Conservation (phyloP, 106 monocot species). For the Dendrobium catenatum region DNA sequence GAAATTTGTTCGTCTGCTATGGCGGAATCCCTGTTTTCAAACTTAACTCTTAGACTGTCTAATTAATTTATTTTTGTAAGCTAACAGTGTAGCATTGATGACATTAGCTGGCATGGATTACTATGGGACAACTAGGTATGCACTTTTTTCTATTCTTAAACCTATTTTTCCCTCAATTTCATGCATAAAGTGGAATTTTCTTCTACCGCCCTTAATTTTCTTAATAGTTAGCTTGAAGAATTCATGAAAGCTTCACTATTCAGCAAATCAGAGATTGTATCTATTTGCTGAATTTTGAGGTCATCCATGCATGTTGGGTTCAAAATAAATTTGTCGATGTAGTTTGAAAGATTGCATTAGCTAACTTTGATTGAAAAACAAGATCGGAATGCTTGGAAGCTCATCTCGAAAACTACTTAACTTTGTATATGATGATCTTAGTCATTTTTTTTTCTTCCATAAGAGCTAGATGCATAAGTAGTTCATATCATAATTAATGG, state of each 20-base stretch:
- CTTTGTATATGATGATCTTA: not conserved
- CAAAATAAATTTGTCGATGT: not conserved
- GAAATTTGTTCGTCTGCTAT: not conserved
- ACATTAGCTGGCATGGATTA: slow-evolving; percentile 68
- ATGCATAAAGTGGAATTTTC: not conserved
- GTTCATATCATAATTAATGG: not conserved
- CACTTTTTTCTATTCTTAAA: not conserved
- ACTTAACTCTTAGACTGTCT: not conserved
- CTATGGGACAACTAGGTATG: slow-evolving; percentile 77
- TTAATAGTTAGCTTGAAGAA: not conserved
- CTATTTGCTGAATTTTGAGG: not conserved
- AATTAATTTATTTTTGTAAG: not conserved
- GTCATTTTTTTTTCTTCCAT: not conserved
- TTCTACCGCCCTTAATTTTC: not conserved
- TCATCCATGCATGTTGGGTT: not conserved
- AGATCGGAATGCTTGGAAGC: not conserved
- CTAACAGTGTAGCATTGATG: slow-evolving; percentile 62
- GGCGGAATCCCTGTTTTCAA: not conserved
- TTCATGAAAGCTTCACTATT: not conserved
- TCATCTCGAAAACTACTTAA: not conserved
- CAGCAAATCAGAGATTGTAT: not conserved
- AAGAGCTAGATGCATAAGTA: not conserved
- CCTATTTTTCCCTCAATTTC: not conserved
- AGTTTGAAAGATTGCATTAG: not conserved
- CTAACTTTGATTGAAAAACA: not conserved